Evolutionary conservation across 148 eudicot genomes (phyloP).

Genomic region (Arctostaphylos glauca): DNA sequence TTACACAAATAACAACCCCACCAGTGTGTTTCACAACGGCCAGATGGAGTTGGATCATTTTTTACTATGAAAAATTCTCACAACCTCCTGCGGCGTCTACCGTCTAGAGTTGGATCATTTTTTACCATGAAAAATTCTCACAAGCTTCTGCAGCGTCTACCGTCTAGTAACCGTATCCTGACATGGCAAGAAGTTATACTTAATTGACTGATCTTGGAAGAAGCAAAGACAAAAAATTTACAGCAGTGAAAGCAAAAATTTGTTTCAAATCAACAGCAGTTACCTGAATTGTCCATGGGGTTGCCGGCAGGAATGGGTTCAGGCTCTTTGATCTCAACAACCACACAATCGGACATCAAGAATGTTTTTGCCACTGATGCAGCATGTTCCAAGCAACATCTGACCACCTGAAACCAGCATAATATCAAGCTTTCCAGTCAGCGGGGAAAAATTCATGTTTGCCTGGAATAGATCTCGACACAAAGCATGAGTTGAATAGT

Average conservation of each 20-base stretch:
- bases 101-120: too few species aligned
- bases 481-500: background rate
- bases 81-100: too few species aligned
- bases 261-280: background rate
- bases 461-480: background rate
- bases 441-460: background rate
- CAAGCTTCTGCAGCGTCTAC: background rate
- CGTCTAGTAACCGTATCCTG: constrained; percentile 8
- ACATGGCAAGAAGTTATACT: background rate
- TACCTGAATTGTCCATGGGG: constrained; percentile 69
- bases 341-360: constrained; percentile 73
- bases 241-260: background rate
- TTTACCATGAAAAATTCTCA: background rate
- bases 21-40: background rate
- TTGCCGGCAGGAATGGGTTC: constrained; percentile 38
- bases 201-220: background rate
- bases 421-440: background rate
- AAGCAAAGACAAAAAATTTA: background rate
- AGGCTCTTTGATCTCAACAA: constrained; percentile 61
- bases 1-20: background rate
- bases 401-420: constrained; percentile 47
- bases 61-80: background rate
- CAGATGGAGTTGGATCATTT: background rate
- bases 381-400: constrained; percentile 74
- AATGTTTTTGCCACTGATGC: constrained; percentile 67